Evolutionary conservation across 2,329 filamentous ascomycete species (phyloP), one percentile per base, ranked within the genome.

Genomic region (Colletotrichum gloeosporioides): DNA sequence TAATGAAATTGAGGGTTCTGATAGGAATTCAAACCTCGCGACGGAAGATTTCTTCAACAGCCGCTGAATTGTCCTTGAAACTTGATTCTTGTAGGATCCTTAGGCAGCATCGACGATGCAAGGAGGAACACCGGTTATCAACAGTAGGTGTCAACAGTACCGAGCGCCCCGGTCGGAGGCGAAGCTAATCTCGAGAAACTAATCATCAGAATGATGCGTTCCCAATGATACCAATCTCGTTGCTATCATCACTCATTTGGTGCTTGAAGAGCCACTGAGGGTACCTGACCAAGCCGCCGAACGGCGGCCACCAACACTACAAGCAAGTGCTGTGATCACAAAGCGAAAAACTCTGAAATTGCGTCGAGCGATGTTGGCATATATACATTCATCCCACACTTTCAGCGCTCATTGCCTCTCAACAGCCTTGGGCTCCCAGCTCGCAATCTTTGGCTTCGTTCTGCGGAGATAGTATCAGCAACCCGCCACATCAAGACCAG

Each of bases 381-480:
- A 77, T 77, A 7, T 77, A 77, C 76, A 77, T 32, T 65, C 64
- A 69, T 34, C 63, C 55, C 62, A 13, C 53, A 16, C 66, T 69
- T 12, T 18, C 53, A 31, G 32, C 49, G 27, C 61, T 71, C 76
- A 80, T 75, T 79, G 80, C 72, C 80, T 80, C 69, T 78, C 80
- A 22, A 78, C 69, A 27, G 76, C 78, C 72, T 78, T 80, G 22
- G 90, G 89, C 80, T 90, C 86, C 90, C 90, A 92, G 31, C 85
- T 82, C 62, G 82, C 83, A 69, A 91, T 80, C 87, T 92, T 92
- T 55, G 90, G 83, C 82, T 90, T 91, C 39, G 84, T 85, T 25
- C 90, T 92, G 78, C 69, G 77, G 27, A 12, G 31, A 29, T 8
- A 3, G 31, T 22, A 29, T 67, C 64, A 65, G 74, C 69, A 69